Conservation (phyloP, 441 rosid genomes). For the Eutrema salsugineum region DNA sequence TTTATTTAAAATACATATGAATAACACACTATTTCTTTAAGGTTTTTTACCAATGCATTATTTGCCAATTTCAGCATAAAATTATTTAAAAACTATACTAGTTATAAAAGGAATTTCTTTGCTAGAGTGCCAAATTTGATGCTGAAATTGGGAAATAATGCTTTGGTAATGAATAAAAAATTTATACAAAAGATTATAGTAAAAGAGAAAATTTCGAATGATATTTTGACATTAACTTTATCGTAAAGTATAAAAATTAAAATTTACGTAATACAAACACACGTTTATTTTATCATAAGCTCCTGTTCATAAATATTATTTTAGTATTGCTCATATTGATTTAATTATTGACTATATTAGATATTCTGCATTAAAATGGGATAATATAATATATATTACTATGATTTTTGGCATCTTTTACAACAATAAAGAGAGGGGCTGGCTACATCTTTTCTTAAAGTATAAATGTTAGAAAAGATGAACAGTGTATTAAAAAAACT, state of each 20-base stretch:
- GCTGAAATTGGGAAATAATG: too few relatives aligned
- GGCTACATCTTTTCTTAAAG: background rate
- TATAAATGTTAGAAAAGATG: background rate
- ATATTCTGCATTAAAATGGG: too few relatives aligned
- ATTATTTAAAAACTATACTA: too few relatives aligned
- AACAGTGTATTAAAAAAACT: background rate
- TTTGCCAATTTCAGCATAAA: background rate
- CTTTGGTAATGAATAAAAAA: too few relatives aligned
- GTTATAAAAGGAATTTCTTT: too few relatives aligned
- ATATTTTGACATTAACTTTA: too few relatives aligned
- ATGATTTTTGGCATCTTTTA: background rate
- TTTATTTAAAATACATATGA: background rate
- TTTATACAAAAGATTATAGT: too few relatives aligned
- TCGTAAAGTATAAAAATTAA: background rate
- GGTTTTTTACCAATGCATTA: background rate
- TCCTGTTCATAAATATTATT: too few relatives aligned
- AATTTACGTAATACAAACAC: background rate
- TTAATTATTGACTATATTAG: background rate
- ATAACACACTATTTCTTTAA: too few relatives aligned
- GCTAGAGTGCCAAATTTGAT: too few relatives aligned
- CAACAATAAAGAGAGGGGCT: background rate
- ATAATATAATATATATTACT: background rate
- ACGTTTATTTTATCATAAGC: background rate
- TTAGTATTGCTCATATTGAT: too few relatives aligned
- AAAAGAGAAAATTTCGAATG: background rate